phyloP scores from a whole-genome alignment of 2,329 filamentous ascomycete genomes.

The Cercospora sp. region DNA sequence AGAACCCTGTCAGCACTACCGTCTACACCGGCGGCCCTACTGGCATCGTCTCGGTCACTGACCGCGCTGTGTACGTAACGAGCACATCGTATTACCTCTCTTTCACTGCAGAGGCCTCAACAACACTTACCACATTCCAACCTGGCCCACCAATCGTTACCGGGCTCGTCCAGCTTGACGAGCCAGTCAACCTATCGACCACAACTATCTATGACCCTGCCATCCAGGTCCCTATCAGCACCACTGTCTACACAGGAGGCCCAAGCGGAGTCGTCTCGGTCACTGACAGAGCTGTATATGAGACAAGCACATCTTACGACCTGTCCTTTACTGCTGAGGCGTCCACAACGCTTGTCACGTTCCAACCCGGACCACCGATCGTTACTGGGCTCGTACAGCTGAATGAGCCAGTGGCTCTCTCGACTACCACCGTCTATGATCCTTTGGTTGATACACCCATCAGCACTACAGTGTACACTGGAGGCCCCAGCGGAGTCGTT shows the following conservation, averaged over 20 bases:
- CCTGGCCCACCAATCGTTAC: not conserved
- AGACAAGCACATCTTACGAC: not conserved
- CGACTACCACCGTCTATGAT: not conserved
- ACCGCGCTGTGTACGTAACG: not conserved
- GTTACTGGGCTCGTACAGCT: not conserved
- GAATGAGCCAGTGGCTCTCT: not conserved
- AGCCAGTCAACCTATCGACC: not conserved
- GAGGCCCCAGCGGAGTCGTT: not conserved
- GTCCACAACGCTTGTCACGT: not conserved
- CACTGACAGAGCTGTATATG: not conserved
- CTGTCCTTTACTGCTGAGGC: not conserved
- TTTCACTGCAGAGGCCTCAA: not conserved
- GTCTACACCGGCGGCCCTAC: not conserved
- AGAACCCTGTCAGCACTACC: not conserved
- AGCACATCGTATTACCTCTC: not conserved
- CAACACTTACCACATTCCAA: not conserved
- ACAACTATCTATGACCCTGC: not conserved
- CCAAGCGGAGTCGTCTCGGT: not conserved
- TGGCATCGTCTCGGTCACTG: not conserved
- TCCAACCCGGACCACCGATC: not conserved
- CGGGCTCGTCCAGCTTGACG: not conserved
- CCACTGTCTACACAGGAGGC: not conserved
- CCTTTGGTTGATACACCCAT: not conserved
- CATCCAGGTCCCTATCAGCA: not conserved
- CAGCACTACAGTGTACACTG: not conserved